Conservation (phyloP, 441 rosid genomes). For the Erodium texanum region DNA sequence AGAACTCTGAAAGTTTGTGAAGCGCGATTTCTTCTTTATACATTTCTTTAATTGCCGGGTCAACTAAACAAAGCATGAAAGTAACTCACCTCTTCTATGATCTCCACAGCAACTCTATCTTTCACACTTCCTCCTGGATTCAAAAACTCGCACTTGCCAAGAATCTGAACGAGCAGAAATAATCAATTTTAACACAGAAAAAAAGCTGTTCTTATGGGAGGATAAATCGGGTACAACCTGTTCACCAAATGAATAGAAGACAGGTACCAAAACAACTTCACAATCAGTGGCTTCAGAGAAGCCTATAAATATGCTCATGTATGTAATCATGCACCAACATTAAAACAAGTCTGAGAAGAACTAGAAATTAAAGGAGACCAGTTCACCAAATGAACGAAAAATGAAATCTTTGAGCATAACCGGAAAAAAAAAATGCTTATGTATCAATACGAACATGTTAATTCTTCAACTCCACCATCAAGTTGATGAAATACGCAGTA, state of each 20-base stretch:
- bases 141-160: constrained; percentile 89
- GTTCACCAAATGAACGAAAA: background rate
- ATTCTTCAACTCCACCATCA: background rate
- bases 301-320: background rate
- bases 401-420: background rate
- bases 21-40: background rate
- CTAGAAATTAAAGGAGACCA: background rate
- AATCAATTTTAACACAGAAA: no score
- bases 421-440: background rate
- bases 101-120: constrained; percentile 80
- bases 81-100: constrained; percentile 70
- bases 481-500: background rate
- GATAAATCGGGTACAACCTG: no score
- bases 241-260: background rate
- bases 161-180: constrained; percentile 42
- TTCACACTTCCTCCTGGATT: constrained; percentile 98
- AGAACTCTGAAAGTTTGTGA: background rate
- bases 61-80: background rate
- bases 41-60: background rate
- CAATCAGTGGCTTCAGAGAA: background rate
- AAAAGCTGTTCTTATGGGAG: no score
- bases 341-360: background rate
- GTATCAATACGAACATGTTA: background rate
- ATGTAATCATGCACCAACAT: background rate
- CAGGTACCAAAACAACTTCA: background rate